These are phyloP conservation scores for Bryoerythrophyllum caledonicum DNA, from an alignment of 225 moss, liverwort and hornwort genomes.

Conservation along the genomic window DNA sequence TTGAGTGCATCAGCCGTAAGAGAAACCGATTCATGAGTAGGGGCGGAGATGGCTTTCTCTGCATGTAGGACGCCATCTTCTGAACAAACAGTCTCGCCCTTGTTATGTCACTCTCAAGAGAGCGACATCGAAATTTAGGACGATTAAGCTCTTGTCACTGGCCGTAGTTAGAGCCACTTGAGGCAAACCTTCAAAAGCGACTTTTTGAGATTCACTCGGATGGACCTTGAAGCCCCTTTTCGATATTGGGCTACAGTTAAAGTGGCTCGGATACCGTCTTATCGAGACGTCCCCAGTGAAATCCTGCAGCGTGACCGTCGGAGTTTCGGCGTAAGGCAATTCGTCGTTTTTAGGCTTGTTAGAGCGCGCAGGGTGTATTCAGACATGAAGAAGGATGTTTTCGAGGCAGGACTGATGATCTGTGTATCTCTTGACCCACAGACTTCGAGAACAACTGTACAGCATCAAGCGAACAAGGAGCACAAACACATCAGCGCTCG, in stretches of 20 bases:
- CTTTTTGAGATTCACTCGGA: conserved; percentile 3
- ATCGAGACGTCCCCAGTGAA: neutral
- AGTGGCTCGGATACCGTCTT: neutral
- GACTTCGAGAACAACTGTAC: conserved; percentile 18
- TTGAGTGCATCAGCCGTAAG: neutral
- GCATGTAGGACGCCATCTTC: neutral
- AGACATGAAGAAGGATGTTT: neutral
- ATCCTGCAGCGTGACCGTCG: neutral
- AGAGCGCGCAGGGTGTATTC: neutral
- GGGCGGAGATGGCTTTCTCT: neutral
- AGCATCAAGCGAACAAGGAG: conserved; percentile 13
- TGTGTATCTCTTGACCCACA: conserved; percentile 28
- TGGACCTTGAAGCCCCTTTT: neutral
- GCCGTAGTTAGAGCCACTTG: neutral
- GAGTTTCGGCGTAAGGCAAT: neutral
- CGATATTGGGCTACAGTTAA: neutral
- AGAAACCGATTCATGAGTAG: neutral
- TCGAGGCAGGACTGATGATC: conserved; percentile 20
- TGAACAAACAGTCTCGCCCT: neutral
- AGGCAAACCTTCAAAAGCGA: neutral
- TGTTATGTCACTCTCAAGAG: neutral
- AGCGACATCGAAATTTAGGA: neutral
- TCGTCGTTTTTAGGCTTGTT: neutral
- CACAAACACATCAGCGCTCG: neutral
- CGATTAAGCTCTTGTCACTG: neutral